A percentile compares a stretch with the other conserved stretches of the same genome.
These are phyloP conservation scores for Eragrostis tef DNA, from an alignment of 202 grass and related monocot species.

Conservation along the genomic window DNA sequence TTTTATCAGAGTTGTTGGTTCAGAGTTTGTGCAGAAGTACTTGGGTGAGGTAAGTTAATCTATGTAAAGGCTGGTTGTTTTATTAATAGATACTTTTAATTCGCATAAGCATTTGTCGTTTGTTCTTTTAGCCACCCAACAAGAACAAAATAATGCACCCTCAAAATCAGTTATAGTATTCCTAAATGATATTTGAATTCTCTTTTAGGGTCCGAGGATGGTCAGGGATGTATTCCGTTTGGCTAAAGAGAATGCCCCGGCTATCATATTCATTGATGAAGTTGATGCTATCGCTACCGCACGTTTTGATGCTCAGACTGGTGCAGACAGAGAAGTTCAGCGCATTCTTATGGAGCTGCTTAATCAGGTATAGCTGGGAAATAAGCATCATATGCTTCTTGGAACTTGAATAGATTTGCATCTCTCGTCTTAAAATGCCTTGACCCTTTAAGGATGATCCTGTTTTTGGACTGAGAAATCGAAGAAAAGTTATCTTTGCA, in stretches of 20 bases:
- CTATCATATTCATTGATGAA: constrained; percentile 98
- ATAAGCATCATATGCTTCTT: not conserved
- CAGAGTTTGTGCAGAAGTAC: constrained; percentile 97
- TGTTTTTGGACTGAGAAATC: too few species aligned
- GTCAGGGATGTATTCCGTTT: constrained; percentile 95
- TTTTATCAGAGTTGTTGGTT: constrained; percentile 93
- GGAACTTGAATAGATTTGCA: not conserved
- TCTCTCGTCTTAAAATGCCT: too few species aligned
- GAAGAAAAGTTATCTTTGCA: too few species aligned
- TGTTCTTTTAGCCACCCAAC: too few species aligned
- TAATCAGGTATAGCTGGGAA: constrained; percentile 71
- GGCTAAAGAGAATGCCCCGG: constrained; percentile 97
- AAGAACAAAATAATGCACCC: too few species aligned
- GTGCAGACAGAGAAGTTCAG: constrained; percentile 95
- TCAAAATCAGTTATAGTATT: too few species aligned
- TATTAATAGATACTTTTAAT: too few species aligned
- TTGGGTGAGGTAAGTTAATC: constrained; percentile 82
- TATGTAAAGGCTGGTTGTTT: too few species aligned
- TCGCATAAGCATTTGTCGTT: too few species aligned
- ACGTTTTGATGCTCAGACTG: constrained; percentile 98
- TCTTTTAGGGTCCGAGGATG: constrained; percentile 86
- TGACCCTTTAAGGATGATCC: too few species aligned
- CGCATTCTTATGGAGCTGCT: constrained; percentile 98
- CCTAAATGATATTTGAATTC: too few species aligned
- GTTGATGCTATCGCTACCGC: constrained; percentile 98